Conservation (phyloP, 2,329 filamentous ascomycete species). For the Alternaria sp. region DNA sequence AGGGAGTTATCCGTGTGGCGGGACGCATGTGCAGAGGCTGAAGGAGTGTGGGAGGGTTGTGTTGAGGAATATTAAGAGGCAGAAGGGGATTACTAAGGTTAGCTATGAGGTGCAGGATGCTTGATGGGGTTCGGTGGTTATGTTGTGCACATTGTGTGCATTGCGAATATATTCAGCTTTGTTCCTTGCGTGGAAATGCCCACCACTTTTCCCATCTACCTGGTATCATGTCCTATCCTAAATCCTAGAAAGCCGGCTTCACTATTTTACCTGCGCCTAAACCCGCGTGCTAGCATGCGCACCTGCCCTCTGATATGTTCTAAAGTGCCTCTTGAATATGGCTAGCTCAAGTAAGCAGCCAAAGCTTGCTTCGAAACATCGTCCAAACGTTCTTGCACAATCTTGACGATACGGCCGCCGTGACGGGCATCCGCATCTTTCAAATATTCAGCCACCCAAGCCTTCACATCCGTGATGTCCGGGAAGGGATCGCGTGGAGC, state of each 20-base stretch:
- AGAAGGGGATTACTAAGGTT: constrained; percentile 68
- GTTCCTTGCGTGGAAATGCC: neutral
- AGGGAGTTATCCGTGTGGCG: constrained; percentile 76
- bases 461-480: constrained; percentile 77
- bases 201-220: constrained; percentile 13
- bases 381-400: constrained; percentile 72
- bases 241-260: neutral
- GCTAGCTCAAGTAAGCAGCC: constrained; percentile 34
- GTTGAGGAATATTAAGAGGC: constrained; percentile 71
- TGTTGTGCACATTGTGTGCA: neutral
- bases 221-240: constrained; percentile 26
- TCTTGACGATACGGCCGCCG: constrained; percentile 71
- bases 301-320: neutral
- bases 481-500: constrained; percentile 80
- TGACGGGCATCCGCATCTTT: constrained; percentile 78
- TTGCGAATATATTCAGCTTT: neutral
- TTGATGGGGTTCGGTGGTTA: neutral
- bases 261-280: neutral
- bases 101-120: constrained; percentile 49
- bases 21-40: constrained; percentile 72
- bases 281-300: neutral
- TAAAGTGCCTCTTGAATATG: neutral
- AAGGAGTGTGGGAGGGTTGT: constrained; percentile 64
- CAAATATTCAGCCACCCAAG: constrained; percentile 83
- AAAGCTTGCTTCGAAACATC: constrained; percentile 51